Evolutionary conservation across 2,329 filamentous ascomycete species (phyloP), one percentile per base, ranked within the genome.

Genomic region (Pseudophaeomoniella oleicola): DNA sequence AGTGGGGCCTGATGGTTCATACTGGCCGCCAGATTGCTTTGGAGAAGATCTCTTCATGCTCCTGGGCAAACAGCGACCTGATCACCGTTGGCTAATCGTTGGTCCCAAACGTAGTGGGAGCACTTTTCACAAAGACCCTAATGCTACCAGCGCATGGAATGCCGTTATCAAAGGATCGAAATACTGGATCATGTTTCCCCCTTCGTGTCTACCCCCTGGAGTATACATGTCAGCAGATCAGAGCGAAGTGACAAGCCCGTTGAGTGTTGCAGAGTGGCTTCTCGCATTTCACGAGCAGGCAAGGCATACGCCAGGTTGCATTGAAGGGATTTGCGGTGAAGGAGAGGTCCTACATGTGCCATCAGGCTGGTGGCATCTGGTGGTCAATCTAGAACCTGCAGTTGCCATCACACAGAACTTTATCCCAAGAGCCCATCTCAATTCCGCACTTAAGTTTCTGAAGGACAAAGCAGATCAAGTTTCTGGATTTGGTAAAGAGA

Each of bases 101-200:
- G 87, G 88, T 1, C 86, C 88, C 1, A 75, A 78, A 43, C 70
- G 86, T 39, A 92, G 84, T 51, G 88, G 88, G 18, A 92, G 83
- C 46, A 94, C 87, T 3, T 96, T 94, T 54, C 88, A 96, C 64
- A 94, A 94, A 55, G 75, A 78, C 47, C 75, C 73, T 2, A 78
- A 78, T 51, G 72, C 71, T 2, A 78, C 69, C 13, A 64, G 77
- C 48, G 88, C 90, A 0, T 96, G 88, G 90, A 96, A 96, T 54
- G 88, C 87, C 1, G 84, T 94, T 11, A 66, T 96, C 17, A 75
- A 80, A 40, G 90, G 88, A 4, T 75, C 79, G 19, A 96, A 96
- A 54, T 96, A 96, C 65, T 96, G 90, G 88, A 88, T 96, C 56
- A 92, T 96, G 85, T 96, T 96, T 52, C 86, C 85, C 0, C 80